Conservation (phyloP, 2,329 filamentous ascomycete genomes). For the Phyllosticta ampelicida region DNA sequence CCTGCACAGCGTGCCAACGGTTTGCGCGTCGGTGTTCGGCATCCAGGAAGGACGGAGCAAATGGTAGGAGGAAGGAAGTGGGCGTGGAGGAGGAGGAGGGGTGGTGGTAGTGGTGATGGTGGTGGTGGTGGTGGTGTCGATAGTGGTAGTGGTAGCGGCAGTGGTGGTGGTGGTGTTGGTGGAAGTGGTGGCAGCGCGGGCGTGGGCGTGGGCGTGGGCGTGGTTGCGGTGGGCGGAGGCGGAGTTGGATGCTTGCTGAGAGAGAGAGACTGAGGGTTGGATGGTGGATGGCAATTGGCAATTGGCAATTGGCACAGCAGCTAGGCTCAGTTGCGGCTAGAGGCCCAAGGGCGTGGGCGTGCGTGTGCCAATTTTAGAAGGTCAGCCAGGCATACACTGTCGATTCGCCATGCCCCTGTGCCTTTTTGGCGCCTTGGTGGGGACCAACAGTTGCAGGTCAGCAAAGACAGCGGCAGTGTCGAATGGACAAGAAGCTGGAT, state of each 20-base stretch:
- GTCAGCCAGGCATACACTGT: background rate
- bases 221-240: background rate
- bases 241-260: background rate
- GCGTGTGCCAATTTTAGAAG: background rate
- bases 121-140: too few species aligned
- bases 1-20: slow-evolving; percentile 10
- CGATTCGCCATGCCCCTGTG: background rate
- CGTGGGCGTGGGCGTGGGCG: background rate
- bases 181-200: background rate
- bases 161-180: background rate
- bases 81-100: background rate
- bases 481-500: too few species aligned
- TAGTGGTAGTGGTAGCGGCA: slow-evolving; percentile 2
- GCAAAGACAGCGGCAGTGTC: background rate
- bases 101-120: too few species aligned
- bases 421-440: background rate
- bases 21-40: slow-evolving; percentile 5
- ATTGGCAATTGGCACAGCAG: too few species aligned
- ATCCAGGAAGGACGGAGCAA: slow-evolving; percentile 7
- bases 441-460: background rate
- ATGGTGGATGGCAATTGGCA: too few species aligned
- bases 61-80: slow-evolving; percentile 3
- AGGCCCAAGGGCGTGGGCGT: too few species aligned
- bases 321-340: background rate
- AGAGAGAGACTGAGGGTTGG: too few species aligned